Evolutionary conservation across 1,284 basidiomycete species (phyloP), one percentile per base, ranked within the genome.

Genomic region (Cryptococcus depauperatus): DNA sequence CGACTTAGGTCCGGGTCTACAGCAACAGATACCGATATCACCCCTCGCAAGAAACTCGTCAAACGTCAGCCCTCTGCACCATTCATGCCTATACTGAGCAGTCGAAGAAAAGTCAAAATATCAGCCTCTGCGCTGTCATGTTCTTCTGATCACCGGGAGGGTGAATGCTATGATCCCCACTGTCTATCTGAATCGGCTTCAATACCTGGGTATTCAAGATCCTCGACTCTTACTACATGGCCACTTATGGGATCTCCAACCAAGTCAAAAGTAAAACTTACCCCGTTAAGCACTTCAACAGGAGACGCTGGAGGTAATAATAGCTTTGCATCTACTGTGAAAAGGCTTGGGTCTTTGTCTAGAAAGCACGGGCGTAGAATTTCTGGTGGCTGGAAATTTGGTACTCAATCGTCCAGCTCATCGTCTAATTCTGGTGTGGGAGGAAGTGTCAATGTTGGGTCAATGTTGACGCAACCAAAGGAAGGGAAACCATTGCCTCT

Each of bases 341-440:
- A 47, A 5, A 49, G 60, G 16, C 43, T 69, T 8, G 53, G 60
- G 4, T 62, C 61, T 2, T 45, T 67, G 9, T 64, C 64, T 5
- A 63, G 59, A 41, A 67, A 62, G 46, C 66, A 69, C 40, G 61
- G 63, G 4, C 41, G 66, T 3, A 35, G 60, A 26, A 33, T 69
- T 5, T 67, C 64, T 1, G 63, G 62, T 3, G 66, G 66, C 5
- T 67, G 57, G 51, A 64, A 61, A 46, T 67, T 69, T 48, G 60
- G 57, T 3, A 50, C 49, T 10, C 49, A 37, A 9, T 45, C 54
- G 13, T 57, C 59, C 1, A 52, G 46, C 25, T 28, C 34, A 7
- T 44, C 41, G 4, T 27, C 27, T 23, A 44, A 51, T 21, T 33
- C 22, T 37, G 35, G 21, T 8, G 10, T n/a, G 10, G 35, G 25